Percentiles rank a stretch among this genome's conserved stretches.
Conservation (phyloP, 345 rosid species). For the Geranium rotundifolium region DNA sequence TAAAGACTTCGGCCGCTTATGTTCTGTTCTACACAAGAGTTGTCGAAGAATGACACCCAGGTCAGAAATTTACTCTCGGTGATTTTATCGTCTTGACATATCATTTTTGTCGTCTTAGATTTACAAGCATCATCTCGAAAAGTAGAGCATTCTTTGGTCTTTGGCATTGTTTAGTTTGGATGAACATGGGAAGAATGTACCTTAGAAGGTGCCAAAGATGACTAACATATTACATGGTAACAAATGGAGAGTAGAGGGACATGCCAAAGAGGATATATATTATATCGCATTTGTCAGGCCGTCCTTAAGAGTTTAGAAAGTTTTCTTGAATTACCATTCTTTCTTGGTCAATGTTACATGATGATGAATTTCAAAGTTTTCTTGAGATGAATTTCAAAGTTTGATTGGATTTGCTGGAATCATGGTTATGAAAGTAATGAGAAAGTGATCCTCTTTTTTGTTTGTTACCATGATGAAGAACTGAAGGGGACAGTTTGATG, state of each 20-base stretch:
- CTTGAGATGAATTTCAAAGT: too few species aligned
- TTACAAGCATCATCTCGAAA: conserved; percentile 6
- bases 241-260: conserved; percentile 11
- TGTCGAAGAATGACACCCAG: conserved; percentile 19
- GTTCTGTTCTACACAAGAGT: conserved; percentile 95
- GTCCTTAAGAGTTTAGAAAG: not conserved
- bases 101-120: conserved; percentile 16
- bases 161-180: conserved; percentile 14
- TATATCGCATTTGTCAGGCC: too few species aligned
- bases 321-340: conserved; percentile 1
- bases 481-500: not conserved
- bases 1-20: conserved; percentile 89
- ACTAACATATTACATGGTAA: conserved; percentile 18
- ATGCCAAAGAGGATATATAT: not conserved
- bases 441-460: not conserved
- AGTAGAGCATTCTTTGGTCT: conserved; percentile 22
- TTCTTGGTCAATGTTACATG: conserved; percentile 9
- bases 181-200: conserved; percentile 4
- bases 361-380: too few species aligned
- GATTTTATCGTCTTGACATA: conserved; percentile 11
- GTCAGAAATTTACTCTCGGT: conserved; percentile 5
- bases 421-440: too few species aligned
- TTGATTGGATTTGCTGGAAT: too few species aligned
- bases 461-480: not conserved
- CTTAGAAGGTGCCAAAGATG: conserved; percentile 15